Evolutionary conservation across 768 basidiomycete species (phyloP).

Genomic region (Chlorophyllum brunneum): DNA sequence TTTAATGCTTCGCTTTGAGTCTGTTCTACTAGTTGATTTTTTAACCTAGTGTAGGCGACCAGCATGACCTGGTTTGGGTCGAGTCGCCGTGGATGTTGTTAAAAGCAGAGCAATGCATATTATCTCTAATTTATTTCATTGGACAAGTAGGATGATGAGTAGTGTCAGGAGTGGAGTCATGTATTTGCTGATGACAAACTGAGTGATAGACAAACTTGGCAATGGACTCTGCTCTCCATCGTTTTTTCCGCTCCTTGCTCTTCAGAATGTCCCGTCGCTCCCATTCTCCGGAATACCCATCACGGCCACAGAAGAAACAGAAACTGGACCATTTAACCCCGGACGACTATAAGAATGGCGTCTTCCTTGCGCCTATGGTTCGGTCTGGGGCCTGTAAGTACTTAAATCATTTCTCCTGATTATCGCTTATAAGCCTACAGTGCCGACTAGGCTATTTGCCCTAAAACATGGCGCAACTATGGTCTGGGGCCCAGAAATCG

Average conservation of each 20-base stretch:
- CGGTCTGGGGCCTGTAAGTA: constrained; percentile 82
- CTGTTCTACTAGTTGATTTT: constrained; percentile 9
- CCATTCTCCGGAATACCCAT: constrained; percentile 43
- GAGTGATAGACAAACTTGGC: not conserved
- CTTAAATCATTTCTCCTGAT: constrained; percentile 16
- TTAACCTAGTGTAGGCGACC: constrained; percentile 12
- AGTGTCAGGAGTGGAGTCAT: constrained; percentile 3
- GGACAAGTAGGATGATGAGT: not conserved
- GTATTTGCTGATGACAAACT: constrained; percentile 14
- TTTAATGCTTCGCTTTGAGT: constrained; percentile 5
- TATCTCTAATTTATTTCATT: constrained; percentile 9
- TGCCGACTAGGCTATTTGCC: constrained; percentile 81
- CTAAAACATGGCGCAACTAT: constrained; percentile 91
- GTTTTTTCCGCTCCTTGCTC: constrained; percentile 1
- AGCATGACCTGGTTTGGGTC: constrained; percentile 12
- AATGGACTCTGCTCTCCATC: not conserved
- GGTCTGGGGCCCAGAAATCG: constrained; percentile 95
- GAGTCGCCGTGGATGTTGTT: constrained; percentile 10
- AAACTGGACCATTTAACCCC: constrained; percentile 56
- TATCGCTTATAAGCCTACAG: constrained; percentile 34
- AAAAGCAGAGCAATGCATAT: constrained; percentile 14
- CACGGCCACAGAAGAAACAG: constrained; percentile 49
- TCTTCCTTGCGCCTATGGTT: constrained; percentile 99
- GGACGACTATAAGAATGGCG: constrained; percentile 81
- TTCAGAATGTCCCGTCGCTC: constrained; percentile 50